Percentiles rank a stretch among this genome's conserved stretches.
These are phyloP conservation scores for Tetraselmis striata DNA, from an alignment of 139 green algal genomes.

Conservation along the genomic window DNA sequence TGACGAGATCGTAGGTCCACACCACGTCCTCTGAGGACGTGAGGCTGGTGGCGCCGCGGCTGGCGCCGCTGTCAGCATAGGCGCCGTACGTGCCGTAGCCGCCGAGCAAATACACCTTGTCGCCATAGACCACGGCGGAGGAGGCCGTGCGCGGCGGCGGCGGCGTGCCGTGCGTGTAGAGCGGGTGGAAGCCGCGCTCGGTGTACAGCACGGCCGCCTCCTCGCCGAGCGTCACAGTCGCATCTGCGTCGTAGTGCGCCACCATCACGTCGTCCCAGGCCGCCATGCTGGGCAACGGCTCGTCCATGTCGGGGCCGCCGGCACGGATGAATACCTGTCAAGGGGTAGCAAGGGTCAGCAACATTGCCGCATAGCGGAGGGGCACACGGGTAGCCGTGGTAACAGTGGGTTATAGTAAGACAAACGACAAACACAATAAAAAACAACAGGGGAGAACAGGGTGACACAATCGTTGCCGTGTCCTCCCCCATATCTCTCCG, in stretches of 20 bases:
- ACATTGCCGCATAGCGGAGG: too few species aligned
- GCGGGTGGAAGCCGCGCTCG: neutral
- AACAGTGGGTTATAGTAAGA: too few species aligned
- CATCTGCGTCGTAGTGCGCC: slow-evolving; percentile 1
- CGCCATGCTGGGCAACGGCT: neutral
- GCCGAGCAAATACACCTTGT: slow-evolving; percentile 18
- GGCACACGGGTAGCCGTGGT: too few species aligned
- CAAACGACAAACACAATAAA: too few species aligned
- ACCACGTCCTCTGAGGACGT: slow-evolving; percentile 13
- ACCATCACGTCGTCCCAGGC: slow-evolving; percentile 19
- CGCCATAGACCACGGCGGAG: neutral
- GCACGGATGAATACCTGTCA: slow-evolving; percentile 3
- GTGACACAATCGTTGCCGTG: too few species aligned
- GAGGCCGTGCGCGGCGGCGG: slow-evolving; percentile 7
- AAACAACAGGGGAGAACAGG: too few species aligned
- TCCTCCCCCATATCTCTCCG: too few species aligned
- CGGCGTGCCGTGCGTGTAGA: slow-evolving; percentile 4
- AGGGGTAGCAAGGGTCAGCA: neutral
- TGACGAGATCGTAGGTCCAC: slow-evolving; percentile 12
- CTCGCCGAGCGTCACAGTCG: neutral
- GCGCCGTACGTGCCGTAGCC: slow-evolving; percentile 10
- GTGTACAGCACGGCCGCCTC: slow-evolving; percentile 12
- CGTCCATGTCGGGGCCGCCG: slow-evolving; percentile 2
- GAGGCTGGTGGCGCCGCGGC: neutral
- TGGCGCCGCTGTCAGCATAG: neutral